These are phyloP conservation scores for Auriculariales sp. DNA, from an alignment of 768 basidiomycete species.

Conservation along the genomic window DNA sequence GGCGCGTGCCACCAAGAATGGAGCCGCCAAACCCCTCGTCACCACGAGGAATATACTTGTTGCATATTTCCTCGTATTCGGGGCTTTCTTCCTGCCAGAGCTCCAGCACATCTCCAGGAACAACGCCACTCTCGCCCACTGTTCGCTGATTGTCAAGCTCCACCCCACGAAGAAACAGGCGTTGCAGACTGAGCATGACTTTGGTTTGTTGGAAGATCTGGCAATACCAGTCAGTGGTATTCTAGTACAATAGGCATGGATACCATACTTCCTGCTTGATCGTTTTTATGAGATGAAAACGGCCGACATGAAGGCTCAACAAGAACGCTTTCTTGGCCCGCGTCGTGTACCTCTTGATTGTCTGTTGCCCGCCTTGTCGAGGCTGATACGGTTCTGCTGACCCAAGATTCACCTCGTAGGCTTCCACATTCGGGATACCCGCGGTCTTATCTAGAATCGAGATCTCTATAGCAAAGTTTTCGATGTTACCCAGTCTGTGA, in stretches of 20 bases:
- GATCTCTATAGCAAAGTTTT: neutral
- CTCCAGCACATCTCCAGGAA: neutral
- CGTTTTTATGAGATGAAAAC: neutral
- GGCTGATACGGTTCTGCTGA: neutral
- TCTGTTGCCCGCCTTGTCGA: neutral
- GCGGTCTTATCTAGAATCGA: neutral
- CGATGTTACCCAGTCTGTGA: neutral
- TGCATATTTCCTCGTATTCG: too few species aligned
- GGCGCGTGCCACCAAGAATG: neutral
- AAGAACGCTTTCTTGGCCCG: neutral
- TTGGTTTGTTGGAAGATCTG: neutral
- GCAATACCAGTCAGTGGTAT: neutral
- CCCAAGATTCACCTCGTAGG: neutral
- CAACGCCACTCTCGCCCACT: neutral
- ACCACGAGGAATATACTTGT: neutral
- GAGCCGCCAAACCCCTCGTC: neutral
- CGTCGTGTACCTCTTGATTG: neutral
- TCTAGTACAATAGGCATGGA: neutral
- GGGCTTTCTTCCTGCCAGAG: neutral
- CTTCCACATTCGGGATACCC: neutral
- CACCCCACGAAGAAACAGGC: neutral
- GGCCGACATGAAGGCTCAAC: neutral
- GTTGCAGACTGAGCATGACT: neutral
- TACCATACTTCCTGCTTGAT: neutral
- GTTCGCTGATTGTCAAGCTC: neutral